Conservation (phyloP, 805 yeast genomes). For the Kodamaea neixiangensis region DNA sequence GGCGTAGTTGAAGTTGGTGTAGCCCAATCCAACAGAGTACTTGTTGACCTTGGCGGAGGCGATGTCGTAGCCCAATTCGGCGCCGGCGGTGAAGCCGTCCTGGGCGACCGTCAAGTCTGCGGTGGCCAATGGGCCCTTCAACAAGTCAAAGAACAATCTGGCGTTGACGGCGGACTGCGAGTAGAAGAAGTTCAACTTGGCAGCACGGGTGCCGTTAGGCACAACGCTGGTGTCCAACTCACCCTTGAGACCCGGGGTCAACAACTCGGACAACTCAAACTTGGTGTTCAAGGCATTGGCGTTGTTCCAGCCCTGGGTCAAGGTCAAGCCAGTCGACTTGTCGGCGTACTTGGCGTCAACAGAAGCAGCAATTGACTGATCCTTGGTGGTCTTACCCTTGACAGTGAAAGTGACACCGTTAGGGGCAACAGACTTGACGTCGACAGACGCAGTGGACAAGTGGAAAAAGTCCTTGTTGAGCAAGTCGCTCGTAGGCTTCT, state of each 20-base stretch:
- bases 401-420: conserved; percentile 94
- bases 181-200: conserved; percentile 87
- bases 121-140: conserved; percentile 93
- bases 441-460: conserved; percentile 81
- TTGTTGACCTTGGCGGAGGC: conserved; percentile 89
- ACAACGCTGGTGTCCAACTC: conserved; percentile 85
- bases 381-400: conserved; percentile 84
- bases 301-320: conserved; percentile 98
- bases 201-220: conserved; percentile 83
- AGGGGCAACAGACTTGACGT: conserved; percentile 90
- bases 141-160: conserved; percentile 90
- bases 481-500: conserved; percentile 89
- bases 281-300: conserved; percentile 90
- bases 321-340: conserved; percentile 86
- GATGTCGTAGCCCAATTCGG: conserved; percentile 95
- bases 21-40: conserved; percentile 92
- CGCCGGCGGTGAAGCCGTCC: conserved; percentile 96
- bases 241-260: conserved; percentile 93
- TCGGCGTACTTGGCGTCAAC: conserved; percentile 91
- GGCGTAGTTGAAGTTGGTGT: conserved; percentile 84
- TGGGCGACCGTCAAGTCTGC: conserved; percentile 95
- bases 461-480: conserved; percentile 93
- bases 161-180: conserved; percentile 92
- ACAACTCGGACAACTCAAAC: conserved; percentile 86
- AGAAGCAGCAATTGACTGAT: conserved; percentile 81